A percentile compares a stretch with the other conserved stretches of the same genome.
phyloP scores from a whole-genome alignment of 2,329 filamentous ascomycete genomes.

The Aaosphaeria arxii region DNA sequence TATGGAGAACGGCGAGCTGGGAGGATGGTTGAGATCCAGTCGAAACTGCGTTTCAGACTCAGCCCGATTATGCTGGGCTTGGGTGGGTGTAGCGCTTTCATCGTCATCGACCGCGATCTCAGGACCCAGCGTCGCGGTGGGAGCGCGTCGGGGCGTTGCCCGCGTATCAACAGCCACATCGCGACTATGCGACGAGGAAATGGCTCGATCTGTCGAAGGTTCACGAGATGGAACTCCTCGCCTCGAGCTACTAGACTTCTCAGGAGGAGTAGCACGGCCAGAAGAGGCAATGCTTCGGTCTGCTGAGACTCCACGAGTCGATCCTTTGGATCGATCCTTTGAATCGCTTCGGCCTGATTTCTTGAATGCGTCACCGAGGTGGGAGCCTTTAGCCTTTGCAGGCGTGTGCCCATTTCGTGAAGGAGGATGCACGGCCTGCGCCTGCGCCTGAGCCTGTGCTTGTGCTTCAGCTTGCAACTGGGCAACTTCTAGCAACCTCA shows the following conservation, averaged over 20 bases:
- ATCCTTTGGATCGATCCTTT: conserved; percentile 18
- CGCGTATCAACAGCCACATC: conserved; percentile 17
- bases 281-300: conserved; percentile 21
- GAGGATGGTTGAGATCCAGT: conserved; percentile 32
- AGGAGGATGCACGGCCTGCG: conserved; percentile 8
- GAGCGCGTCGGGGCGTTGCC: conserved; percentile 21
- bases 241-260: conserved; percentile 20
- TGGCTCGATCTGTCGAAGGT: conserved; percentile 24
- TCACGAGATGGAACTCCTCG: conserved; percentile 22
- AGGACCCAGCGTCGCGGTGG: conserved; percentile 20
- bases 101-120: conserved; percentile 23
- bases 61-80: conserved; percentile 29
- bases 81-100: conserved; percentile 30
- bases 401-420: conserved; percentile 24
- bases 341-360: conserved; percentile 28
- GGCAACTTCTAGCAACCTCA: conserved; percentile 23
- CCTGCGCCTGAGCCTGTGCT: not conserved
- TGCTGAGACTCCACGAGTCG: conserved; percentile 25
- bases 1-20: conserved; percentile 37
- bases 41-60: conserved; percentile 32
- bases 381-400: conserved; percentile 23
- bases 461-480: conserved; percentile 5
- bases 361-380: conserved; percentile 22
- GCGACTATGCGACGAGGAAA: conserved; percentile 28
- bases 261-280: conserved; percentile 30